These are phyloP conservation scores for Helichrysum umbraculigerum DNA, from an alignment of 129 eudicot genomes.

Conservation along the genomic window DNA sequence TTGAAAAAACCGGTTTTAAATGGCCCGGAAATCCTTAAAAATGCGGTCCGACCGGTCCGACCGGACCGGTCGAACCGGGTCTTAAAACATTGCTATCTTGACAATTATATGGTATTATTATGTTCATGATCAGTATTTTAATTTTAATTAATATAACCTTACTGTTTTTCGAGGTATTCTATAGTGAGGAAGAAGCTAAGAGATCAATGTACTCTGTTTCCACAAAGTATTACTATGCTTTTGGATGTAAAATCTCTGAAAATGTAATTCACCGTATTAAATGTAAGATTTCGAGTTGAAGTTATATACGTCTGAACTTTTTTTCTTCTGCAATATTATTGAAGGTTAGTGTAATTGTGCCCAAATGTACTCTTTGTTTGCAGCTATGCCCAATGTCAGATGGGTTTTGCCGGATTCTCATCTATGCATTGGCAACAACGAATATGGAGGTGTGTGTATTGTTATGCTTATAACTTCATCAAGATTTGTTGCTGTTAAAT, in stretches of 20 bases:
- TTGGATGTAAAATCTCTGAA: slow-evolving; percentile 36
- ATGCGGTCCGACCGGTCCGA: no score
- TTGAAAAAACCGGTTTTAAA: no score
- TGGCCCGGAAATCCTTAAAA: no score
- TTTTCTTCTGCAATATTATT: background rate
- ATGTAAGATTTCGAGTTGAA: slow-evolving; percentile 19
- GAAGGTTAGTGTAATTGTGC: background rate
- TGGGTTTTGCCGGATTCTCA: slow-evolving; percentile 61
- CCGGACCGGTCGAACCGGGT: no score
- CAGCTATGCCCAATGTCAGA: slow-evolving; percentile 49
- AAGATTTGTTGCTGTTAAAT: background rate
- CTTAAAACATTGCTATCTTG: no score
- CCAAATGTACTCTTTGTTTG: slow-evolving; percentile 5
- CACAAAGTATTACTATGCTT: slow-evolving; percentile 49
- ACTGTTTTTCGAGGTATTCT: slow-evolving; percentile 11
- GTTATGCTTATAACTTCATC: slow-evolving; percentile 5
- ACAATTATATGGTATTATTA: no score
- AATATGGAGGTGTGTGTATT: slow-evolving; percentile 45
- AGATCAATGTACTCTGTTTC: slow-evolving; percentile 49
- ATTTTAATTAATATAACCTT: no score
- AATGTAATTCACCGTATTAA: slow-evolving; percentile 36
- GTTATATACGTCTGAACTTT: no score
- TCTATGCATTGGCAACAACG: slow-evolving; percentile 27
- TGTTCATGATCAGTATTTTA: no score
- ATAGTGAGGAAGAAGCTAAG: slow-evolving; percentile 49